Evolutionary conservation across 2,329 filamentous ascomycete species (phyloP).

Genomic region (Aureobasidium vineae): DNA sequence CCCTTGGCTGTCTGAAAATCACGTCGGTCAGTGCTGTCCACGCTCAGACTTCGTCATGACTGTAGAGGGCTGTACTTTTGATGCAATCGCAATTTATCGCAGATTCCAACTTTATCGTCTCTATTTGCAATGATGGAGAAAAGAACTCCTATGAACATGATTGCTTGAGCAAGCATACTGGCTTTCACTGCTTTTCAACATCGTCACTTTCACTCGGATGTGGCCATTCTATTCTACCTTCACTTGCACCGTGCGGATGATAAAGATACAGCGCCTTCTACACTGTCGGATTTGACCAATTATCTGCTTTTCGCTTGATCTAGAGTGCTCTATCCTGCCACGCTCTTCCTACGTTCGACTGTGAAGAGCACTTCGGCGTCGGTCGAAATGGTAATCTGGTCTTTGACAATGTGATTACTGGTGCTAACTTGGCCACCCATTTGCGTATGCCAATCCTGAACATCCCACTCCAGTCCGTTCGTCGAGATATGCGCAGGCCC

Average conservation of each 20-base stretch:
- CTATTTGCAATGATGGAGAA: not conserved
- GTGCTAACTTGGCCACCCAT: constrained; percentile 52
- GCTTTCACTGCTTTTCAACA: not conserved
- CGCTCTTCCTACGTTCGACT: constrained; percentile 39
- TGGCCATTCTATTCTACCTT: too few species aligned
- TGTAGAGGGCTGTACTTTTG: not conserved
- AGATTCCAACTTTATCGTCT: not conserved
- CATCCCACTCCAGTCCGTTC: constrained; percentile 85
- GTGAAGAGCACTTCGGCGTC: constrained; percentile 50
- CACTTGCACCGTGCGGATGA: too few species aligned
- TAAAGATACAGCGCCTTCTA: too few species aligned
- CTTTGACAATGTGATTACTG: constrained; percentile 49
- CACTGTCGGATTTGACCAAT: too few species aligned
- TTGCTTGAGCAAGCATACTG: not conserved
- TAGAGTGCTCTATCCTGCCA: not conserved
- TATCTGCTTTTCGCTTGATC: not conserved
- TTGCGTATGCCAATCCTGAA: constrained; percentile 69
- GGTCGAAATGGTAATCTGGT: constrained; percentile 43
- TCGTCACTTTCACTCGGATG: not conserved
- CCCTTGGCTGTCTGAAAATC: constrained; percentile 7
- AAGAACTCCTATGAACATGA: not conserved
- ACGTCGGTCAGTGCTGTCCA: not conserved
- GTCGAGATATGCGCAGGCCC: constrained; percentile 78
- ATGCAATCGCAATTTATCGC: not conserved
- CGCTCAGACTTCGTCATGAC: constrained; percentile 1